These are phyloP conservation scores for Verticillium dahliae DNA, from an alignment of 2,329 filamentous ascomycete species.

Conservation along the genomic window DNA sequence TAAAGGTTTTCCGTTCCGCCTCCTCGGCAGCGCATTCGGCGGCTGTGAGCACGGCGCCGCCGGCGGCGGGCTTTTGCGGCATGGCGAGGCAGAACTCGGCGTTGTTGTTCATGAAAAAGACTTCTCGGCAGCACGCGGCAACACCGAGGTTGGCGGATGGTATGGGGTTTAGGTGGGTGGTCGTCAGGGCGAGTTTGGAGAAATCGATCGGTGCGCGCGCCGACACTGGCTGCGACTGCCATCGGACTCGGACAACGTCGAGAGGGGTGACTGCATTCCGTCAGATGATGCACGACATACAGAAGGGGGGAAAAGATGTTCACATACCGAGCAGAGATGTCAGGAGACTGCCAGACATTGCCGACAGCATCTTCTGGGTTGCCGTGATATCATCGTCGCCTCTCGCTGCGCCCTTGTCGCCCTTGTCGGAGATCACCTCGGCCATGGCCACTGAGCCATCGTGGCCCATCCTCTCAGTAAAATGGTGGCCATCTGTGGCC, in stretches of 20 bases:
- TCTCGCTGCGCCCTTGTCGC: conserved; percentile 11
- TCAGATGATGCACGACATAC: conserved; percentile 2
- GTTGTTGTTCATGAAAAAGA: conserved; percentile 91
- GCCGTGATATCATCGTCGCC: conserved; percentile 63
- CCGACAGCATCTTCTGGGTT: conserved; percentile 89
- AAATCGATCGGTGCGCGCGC: conserved; percentile 45
- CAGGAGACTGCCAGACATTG: conserved; percentile 81
- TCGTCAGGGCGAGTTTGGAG: conserved; percentile 48
- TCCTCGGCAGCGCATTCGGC: conserved; percentile 83
- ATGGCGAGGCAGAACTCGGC: conserved; percentile 75
- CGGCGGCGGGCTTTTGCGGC: conserved; percentile 42
- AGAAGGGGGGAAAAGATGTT: not conserved
- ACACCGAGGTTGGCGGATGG: conserved; percentile 79
- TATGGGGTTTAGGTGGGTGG: conserved; percentile 58
- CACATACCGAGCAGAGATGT: conserved; percentile 78
- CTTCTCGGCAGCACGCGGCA: conserved; percentile 90
- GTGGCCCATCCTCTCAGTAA: conserved; percentile 18
- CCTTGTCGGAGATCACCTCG: conserved; percentile 17
- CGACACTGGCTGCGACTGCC: conserved; percentile 70
- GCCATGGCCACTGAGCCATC: conserved; percentile 22
- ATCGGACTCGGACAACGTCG: conserved; percentile 89
- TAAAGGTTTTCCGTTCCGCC: conserved; percentile 74
- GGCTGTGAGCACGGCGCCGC: conserved; percentile 39
- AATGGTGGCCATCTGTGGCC: conserved; percentile 14
- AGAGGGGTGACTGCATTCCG: conserved; percentile 74